Percentiles rank a stretch among this genome's conserved stretches.
phyloP scores from a whole-genome alignment of 2,329 filamentous ascomycete genomes.

The Cladophialophora psammophila region DNA sequence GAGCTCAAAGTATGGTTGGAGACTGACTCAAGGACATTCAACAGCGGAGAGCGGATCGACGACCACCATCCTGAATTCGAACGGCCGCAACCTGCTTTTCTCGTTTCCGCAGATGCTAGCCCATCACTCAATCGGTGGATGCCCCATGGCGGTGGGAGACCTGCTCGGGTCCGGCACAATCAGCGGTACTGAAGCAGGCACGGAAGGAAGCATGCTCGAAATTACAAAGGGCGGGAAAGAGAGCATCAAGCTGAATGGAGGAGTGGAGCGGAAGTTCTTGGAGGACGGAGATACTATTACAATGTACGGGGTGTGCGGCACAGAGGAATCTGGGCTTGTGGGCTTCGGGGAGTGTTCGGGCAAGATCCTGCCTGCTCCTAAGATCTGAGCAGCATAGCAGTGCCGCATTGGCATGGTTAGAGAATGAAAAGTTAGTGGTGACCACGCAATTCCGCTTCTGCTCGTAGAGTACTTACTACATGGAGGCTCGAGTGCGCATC shows the following conservation, averaged over 20 bases:
- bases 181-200: constrained; percentile 65
- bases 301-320: constrained; percentile 70
- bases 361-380: constrained; percentile 61
- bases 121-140: constrained; percentile 79
- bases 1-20: not conserved
- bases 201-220: constrained; percentile 75
- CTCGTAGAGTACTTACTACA: not conserved
- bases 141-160: constrained; percentile 75
- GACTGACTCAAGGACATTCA: constrained; percentile 12
- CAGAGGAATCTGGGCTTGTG: constrained; percentile 69
- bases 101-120: constrained; percentile 85
- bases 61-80: constrained; percentile 67
- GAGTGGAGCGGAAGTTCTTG: constrained; percentile 73
- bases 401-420: not conserved
- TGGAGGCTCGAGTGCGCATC: not conserved
- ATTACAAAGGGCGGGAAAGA: constrained; percentile 74
- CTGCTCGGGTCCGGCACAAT: constrained; percentile 82
- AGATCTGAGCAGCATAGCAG: constrained; percentile 22
- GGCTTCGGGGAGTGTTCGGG: constrained; percentile 79
- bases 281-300: constrained; percentile 76
- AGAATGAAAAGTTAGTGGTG: not conserved
- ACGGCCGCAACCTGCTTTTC: constrained; percentile 74
- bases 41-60: constrained; percentile 55
- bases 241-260: constrained; percentile 66
- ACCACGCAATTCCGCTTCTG: not conserved